phyloP scores from a whole-genome alignment of 1,284 basidiomycete genomes.

The Salmacisia buchloeana region DNA sequence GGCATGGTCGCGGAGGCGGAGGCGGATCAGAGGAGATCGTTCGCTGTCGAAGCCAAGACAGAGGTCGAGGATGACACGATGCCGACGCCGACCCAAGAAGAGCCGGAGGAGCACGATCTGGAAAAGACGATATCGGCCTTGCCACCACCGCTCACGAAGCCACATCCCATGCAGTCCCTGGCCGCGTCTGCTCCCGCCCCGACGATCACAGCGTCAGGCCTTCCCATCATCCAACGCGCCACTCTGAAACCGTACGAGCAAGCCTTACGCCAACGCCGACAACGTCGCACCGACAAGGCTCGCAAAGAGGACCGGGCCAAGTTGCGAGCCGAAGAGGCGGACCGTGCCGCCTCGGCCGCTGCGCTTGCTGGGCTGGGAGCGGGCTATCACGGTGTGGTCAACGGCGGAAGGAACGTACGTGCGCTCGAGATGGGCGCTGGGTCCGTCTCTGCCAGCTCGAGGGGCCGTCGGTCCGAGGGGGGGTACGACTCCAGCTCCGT shows the following conservation, averaged over 20 bases:
- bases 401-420: neutral
- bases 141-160: neutral
- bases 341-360: constrained; percentile 15
- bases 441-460: neutral
- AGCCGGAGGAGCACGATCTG: neutral
- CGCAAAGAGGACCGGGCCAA: constrained; percentile 42
- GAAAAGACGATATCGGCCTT: neutral
- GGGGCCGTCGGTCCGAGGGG: constrained; percentile 2
- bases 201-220: neutral
- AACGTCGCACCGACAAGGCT: constrained; percentile 34
- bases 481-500: constrained; percentile 23
- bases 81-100: neutral
- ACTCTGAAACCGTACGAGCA: constrained; percentile 39
- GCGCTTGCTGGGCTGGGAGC: neutral
- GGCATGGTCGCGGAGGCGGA: constrained; percentile 18
- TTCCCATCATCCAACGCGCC: constrained; percentile 7
- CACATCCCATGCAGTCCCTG: neutral
- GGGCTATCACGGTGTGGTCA: neutral
- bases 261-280: constrained; percentile 32
- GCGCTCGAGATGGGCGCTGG: neutral
- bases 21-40: constrained; percentile 3
- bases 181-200: neutral
- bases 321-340: constrained; percentile 34
- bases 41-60: too few species aligned
- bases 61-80: too few species aligned